Percentiles rank a stretch among this genome's conserved stretches.
These are phyloP conservation scores for Trichosporon asahii DNA, from an alignment of 1,284 basidiomycete species.

Conservation along the genomic window DNA sequence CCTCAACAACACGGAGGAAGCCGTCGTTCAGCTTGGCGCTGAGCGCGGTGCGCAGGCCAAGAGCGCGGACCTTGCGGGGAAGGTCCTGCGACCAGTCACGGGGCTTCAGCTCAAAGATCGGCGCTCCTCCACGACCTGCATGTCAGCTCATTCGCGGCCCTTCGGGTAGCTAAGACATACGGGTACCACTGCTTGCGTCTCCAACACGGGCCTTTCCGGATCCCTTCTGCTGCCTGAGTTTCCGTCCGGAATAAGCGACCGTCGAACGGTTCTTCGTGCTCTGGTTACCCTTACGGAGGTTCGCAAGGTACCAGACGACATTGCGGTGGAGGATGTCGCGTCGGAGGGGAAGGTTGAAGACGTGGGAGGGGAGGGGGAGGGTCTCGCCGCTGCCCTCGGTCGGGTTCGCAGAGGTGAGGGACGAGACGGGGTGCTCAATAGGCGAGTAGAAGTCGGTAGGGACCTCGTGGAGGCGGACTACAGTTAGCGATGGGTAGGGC, in stretches of 20 bases:
- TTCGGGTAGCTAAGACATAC: slow-evolving; percentile 47
- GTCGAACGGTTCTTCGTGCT: slow-evolving; percentile 84
- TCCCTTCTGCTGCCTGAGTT: slow-evolving; percentile 90
- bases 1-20: slow-evolving; percentile 67
- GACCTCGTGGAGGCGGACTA: slow-evolving; percentile 19
- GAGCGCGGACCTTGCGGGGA: slow-evolving; percentile 81
- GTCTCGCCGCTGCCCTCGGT: slow-evolving; percentile 31
- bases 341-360: slow-evolving; percentile 83
- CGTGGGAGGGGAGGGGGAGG: slow-evolving; percentile 43
- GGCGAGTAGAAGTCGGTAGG: slow-evolving; percentile 23
- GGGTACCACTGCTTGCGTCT: slow-evolving; percentile 80
- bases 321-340: slow-evolving; percentile 91
- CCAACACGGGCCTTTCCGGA: slow-evolving; percentile 85
- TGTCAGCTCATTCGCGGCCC: neutral
- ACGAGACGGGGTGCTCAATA: slow-evolving; percentile 45
- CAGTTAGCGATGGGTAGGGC: slow-evolving; percentile 6
- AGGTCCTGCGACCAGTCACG: slow-evolving; percentile 87
- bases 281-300: slow-evolving; percentile 63
- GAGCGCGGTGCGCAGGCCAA: slow-evolving; percentile 87
- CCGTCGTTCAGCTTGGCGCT: slow-evolving; percentile 74
- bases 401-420: slow-evolving; percentile 39
- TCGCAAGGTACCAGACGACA: slow-evolving; percentile 82
- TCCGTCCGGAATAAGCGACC: slow-evolving; percentile 80
- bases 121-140: slow-evolving; percentile 72
- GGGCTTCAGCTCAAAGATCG: slow-evolving; percentile 83